Evolutionary conservation across 2,329 filamentous ascomycete genomes (phyloP).

Genomic region (Penicillium janthinellum): DNA sequence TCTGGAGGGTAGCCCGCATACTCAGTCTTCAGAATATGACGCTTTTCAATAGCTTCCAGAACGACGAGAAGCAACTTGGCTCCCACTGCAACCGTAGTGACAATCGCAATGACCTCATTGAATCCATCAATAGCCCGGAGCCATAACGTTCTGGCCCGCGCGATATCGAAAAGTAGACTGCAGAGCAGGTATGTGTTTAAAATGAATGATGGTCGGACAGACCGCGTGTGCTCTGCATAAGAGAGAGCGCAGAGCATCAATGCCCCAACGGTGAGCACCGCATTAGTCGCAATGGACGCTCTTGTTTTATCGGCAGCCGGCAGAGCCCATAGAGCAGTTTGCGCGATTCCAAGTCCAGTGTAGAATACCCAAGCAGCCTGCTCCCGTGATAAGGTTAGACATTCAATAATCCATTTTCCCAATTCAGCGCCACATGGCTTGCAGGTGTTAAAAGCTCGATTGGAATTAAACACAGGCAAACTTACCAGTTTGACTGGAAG

Average conservation of each 20-base stretch:
- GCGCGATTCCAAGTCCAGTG: constrained; percentile 39
- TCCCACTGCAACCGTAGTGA: constrained; percentile 46
- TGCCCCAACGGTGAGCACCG: constrained; percentile 32
- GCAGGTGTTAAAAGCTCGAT: background rate
- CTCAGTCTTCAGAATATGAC: constrained; percentile 41
- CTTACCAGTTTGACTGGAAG: constrained; percentile 41
- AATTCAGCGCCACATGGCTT: background rate
- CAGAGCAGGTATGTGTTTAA: constrained; percentile 51
- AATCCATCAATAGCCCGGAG: constrained; percentile 33
- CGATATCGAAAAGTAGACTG: constrained; percentile 50
- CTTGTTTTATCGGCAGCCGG: constrained; percentile 34
- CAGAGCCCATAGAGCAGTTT: constrained; percentile 42
- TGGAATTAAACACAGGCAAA: constrained; percentile 8
- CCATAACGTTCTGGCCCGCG: constrained; percentile 50
- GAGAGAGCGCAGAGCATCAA: constrained; percentile 45
- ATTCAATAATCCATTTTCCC: background rate
- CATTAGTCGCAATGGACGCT: constrained; percentile 39
- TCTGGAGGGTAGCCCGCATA: constrained; percentile 52
- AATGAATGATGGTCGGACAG: constrained; percentile 51
- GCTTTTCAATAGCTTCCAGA: constrained; percentile 51
- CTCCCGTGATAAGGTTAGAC: constrained; percentile 8
- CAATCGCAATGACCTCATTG: constrained; percentile 43
- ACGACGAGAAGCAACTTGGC: constrained; percentile 49
- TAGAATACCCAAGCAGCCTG: constrained; percentile 37
- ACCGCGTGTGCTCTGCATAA: constrained; percentile 51